Evolutionary conservation across 2,329 filamentous ascomycete genomes (phyloP).

Genomic region (Aspergillus sp.): DNA sequence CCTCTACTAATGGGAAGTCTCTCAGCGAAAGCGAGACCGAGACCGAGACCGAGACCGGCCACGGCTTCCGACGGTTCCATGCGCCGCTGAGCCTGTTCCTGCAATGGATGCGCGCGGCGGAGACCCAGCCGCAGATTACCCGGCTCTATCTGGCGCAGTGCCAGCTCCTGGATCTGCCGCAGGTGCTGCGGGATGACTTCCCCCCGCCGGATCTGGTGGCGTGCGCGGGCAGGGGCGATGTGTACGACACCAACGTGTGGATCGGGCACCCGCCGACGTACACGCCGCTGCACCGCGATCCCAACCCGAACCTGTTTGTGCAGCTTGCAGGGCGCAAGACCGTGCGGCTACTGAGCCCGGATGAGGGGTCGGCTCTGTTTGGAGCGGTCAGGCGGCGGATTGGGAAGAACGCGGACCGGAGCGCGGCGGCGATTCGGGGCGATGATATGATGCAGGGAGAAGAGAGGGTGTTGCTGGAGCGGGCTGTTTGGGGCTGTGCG

Average conservation of each 20-base stretch:
- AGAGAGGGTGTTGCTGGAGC: slow-evolving; percentile 58
- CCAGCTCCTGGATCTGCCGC: slow-evolving; percentile 59
- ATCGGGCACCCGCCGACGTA: slow-evolving; percentile 77
- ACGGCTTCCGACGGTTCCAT: slow-evolving; percentile 42
- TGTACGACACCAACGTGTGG: slow-evolving; percentile 86
- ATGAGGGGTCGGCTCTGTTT: slow-evolving; percentile 57
- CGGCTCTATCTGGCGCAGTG: slow-evolving; percentile 82
- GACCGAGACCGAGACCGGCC: too few species aligned
- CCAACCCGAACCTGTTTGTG: slow-evolving; percentile 86
- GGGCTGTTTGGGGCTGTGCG: slow-evolving; percentile 56
- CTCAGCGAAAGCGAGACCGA: slow-evolving; percentile 9
- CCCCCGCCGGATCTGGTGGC: slow-evolving; percentile 57
- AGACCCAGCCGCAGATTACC: slow-evolving; percentile 14
- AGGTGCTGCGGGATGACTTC: slow-evolving; percentile 53
- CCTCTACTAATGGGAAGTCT: background rate
- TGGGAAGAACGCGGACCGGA: slow-evolving; percentile 23
- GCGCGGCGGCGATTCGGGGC: slow-evolving; percentile 52
- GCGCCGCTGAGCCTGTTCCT: slow-evolving; percentile 54
- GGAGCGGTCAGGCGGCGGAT: slow-evolving; percentile 35
- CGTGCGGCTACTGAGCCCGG: slow-evolving; percentile 61
- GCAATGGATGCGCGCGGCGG: slow-evolving; percentile 36
- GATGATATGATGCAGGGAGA: slow-evolving; percentile 84
- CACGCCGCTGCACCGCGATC: slow-evolving; percentile 84
- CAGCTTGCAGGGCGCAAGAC: slow-evolving; percentile 67
- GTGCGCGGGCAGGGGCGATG: slow-evolving; percentile 61